Percentiles rank a stretch among this genome's conserved stretches.
Conservation (phyloP, 1,139 yeast genomes). For the Diutina catenulata region DNA sequence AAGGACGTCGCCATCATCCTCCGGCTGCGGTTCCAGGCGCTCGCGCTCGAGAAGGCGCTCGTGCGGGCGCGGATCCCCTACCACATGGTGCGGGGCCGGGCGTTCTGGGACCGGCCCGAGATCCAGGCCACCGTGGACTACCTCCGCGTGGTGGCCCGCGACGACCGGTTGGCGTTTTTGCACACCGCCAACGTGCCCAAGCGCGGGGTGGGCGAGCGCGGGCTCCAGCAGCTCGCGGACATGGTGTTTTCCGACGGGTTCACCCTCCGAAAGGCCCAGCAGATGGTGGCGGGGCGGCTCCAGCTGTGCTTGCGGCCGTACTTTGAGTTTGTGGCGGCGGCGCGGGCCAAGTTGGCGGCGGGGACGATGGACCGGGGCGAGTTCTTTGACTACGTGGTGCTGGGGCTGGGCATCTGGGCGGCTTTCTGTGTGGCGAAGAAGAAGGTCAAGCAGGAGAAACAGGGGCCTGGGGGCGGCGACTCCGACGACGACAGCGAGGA, state of each 20-base stretch:
- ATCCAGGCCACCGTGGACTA: slow-evolving; percentile 52
- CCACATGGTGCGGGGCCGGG: slow-evolving; percentile 53
- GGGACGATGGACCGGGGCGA: slow-evolving; percentile 7
- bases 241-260: not conserved
- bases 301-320: slow-evolving; percentile 15
- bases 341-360: slow-evolving; percentile 12
- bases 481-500: slow-evolving; percentile 11
- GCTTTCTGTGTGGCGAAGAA: slow-evolving; percentile 22
- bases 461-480: slow-evolving; percentile 35
- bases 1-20: slow-evolving; percentile 63
- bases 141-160: slow-evolving; percentile 47
- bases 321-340: slow-evolving; percentile 18
- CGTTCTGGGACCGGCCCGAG: slow-evolving; percentile 74
- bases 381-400: slow-evolving; percentile 18
- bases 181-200: slow-evolving; percentile 51
- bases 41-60: slow-evolving; percentile 51
- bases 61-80: slow-evolving; percentile 49
- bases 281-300: slow-evolving; percentile 9
- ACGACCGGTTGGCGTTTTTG: slow-evolving; percentile 48
- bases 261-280: not conserved
- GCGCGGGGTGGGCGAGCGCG: slow-evolving; percentile 59
- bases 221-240: slow-evolving; percentile 16
- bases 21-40: slow-evolving; percentile 47
- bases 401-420: slow-evolving; percentile 15
- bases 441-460: slow-evolving; percentile 13